Evolutionary conservation across 345 rosid species (phyloP).

Genomic region (Dipteronia dyeriana): DNA sequence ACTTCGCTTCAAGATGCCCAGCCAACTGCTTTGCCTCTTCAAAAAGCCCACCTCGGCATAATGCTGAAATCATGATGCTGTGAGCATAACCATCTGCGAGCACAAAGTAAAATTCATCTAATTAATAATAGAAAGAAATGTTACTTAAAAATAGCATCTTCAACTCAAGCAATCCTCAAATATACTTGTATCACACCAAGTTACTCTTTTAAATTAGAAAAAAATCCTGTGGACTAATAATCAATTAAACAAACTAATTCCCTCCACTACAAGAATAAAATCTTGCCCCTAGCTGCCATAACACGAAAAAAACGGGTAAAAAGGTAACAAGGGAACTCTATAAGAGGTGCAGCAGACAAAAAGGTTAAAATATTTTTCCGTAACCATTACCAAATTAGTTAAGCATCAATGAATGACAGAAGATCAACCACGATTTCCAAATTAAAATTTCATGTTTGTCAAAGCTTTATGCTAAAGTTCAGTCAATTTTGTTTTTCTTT

Average conservation of each 20-base stretch:
- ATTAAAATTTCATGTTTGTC: neutral
- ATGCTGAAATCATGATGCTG: conserved; percentile 90
- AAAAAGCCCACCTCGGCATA: conserved; percentile 69
- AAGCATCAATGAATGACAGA: neutral
- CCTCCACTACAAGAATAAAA: neutral
- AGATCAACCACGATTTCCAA: neutral
- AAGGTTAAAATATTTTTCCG: neutral
- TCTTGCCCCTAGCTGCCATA: neutral
- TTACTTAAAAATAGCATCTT: neutral
- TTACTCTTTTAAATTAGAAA: conserved; percentile 13
- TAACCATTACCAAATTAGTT: neutral
- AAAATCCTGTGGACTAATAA: neutral
- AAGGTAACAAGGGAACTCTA: neutral
- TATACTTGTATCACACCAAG: neutral
- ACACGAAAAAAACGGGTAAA: neutral
- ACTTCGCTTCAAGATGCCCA: conserved; percentile 66
- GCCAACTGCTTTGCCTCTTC: conserved; percentile 85
- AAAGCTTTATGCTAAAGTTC: neutral
- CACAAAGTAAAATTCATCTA: conserved; percentile 18
- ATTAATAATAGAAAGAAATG: neutral
- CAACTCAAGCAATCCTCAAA: conserved; percentile 2
- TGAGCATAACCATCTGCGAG: conserved; percentile 85
- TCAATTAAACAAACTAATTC: neutral
- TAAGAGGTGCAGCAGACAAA: neutral
- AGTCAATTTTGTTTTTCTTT: neutral